Conservation (phyloP, 2,329 filamentous ascomycete species). For the Aspergillus clavatus region DNA sequence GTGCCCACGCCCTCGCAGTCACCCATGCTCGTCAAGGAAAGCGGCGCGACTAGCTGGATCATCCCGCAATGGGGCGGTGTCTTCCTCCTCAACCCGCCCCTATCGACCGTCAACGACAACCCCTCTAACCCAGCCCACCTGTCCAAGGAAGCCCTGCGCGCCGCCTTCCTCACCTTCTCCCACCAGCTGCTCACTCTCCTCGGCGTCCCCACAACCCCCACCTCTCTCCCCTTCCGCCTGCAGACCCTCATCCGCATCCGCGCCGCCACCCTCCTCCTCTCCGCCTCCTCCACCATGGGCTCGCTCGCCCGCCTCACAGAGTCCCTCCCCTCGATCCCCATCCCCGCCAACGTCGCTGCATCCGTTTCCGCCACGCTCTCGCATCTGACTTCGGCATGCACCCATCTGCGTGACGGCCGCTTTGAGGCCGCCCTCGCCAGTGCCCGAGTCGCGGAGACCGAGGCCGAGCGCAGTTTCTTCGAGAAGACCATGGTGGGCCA, state of each 20-base stretch:
- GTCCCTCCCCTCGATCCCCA: slow-evolving; percentile 83
- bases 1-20: slow-evolving; percentile 65
- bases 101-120: slow-evolving; percentile 37
- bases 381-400: slow-evolving; percentile 73
- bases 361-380: slow-evolving; percentile 75
- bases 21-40: slow-evolving; percentile 57
- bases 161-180: slow-evolving; percentile 83
- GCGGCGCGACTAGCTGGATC: slow-evolving; percentile 71
- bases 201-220: slow-evolving; percentile 72
- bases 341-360: slow-evolving; percentile 78
- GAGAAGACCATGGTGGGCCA: slow-evolving; percentile 99
- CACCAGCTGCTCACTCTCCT: slow-evolving; percentile 84
- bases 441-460: slow-evolving; percentile 77
- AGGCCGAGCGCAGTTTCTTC: slow-evolving; percentile 92
- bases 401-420: slow-evolving; percentile 57
- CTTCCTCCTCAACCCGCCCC: slow-evolving; percentile 58
- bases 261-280: slow-evolving; percentile 77
- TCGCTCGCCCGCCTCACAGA: slow-evolving; percentile 80
- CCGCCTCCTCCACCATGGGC: slow-evolving; percentile 89
- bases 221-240: slow-evolving; percentile 75
- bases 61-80: slow-evolving; percentile 93
- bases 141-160: slow-evolving; percentile 61
- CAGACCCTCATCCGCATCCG: slow-evolving; percentile 81
- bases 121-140: slow-evolving; percentile 47
- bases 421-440: slow-evolving; percentile 68